Conservation (phyloP, 2,329 filamentous ascomycete species). For the Alternaria sp. region DNA sequence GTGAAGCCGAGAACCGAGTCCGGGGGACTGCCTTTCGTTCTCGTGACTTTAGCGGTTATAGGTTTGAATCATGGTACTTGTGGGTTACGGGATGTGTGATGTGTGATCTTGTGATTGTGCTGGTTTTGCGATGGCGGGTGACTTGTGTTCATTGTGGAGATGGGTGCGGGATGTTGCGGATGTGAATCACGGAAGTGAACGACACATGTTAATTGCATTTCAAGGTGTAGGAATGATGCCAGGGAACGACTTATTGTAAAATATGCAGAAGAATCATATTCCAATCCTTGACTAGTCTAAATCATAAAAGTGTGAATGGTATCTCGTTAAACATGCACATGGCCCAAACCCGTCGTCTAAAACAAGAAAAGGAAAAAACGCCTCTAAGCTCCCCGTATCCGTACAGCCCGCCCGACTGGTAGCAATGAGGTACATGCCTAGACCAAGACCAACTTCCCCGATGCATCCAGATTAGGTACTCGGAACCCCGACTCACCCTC, state of each 20-base stretch:
- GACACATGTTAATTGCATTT: no score
- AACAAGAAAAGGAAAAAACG: background rate
- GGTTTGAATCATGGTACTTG: no score
- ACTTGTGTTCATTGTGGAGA: rapidly evolving
- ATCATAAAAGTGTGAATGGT: background rate
- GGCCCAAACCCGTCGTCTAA: background rate
- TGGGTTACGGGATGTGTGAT: background rate
- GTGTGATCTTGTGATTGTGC: background rate
- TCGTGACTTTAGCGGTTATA: background rate
- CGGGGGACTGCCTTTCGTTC: background rate
- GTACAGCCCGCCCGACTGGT: background rate
- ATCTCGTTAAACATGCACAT: background rate
- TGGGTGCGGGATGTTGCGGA: background rate
- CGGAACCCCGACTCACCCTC: constrained; percentile 24
- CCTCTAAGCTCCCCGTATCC: background rate
- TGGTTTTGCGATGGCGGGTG: background rate
- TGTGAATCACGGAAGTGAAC: no score
- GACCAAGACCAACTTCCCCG: constrained; percentile 17
- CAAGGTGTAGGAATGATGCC: no score
- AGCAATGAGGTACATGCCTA: background rate
- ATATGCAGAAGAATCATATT: no score
- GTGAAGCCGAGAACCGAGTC: background rate
- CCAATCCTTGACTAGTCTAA: background rate
- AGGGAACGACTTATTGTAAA: no score
- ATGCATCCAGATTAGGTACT: constrained; percentile 9